Evolutionary conservation across 768 basidiomycete species (phyloP), one percentile per base, ranked within the genome.

Genomic region (Lentinula aciculospora): DNA sequence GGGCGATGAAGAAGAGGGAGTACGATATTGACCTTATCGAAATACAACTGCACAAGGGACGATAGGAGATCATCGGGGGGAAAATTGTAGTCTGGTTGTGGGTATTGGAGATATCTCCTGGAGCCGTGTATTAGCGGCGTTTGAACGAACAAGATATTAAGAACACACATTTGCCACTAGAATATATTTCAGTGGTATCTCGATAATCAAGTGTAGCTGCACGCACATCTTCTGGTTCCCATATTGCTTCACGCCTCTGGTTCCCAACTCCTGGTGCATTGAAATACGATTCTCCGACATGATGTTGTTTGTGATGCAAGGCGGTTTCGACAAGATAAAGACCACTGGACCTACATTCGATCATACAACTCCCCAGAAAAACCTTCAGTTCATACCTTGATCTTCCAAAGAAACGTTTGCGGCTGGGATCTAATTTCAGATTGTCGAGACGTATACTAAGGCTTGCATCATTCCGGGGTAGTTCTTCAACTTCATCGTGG

Each of bases 271-370:
- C 50, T 23, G 39, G 40, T 63, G 57, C 64, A 63, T 40, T 68
- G 59, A 42, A 65, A 65, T 45, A 45, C 40, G 48, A 60, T 49
- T 69, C 66, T 17, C 83, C 83, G 2, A 72, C 76, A 40, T 75
- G 79, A 64, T 84, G 78, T 57, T 76, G 70, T 64, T 83, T 84
- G 34, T 86, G 65, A 61, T 85, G 78, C 23, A 85, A 69, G 0
- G 84, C 85, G 19, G 77, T 76, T 61, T 79, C 78, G 7, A 85
- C 61, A 9, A 84, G 69, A 62, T 80, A 77, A 27, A 77, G 72
- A 8, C 79, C 76, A 67, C 83, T 84, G 17, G 53, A 63, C 29
- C 50, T 13, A 50, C 15, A n/a, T 13, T 27, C 21, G 37, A 53
- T 36, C 7, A 8, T 21, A 12, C 37, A 28, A 36, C 9, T 34